Conservation (phyloP, 441 rosid genomes). For the Breynia disticha region DNA sequence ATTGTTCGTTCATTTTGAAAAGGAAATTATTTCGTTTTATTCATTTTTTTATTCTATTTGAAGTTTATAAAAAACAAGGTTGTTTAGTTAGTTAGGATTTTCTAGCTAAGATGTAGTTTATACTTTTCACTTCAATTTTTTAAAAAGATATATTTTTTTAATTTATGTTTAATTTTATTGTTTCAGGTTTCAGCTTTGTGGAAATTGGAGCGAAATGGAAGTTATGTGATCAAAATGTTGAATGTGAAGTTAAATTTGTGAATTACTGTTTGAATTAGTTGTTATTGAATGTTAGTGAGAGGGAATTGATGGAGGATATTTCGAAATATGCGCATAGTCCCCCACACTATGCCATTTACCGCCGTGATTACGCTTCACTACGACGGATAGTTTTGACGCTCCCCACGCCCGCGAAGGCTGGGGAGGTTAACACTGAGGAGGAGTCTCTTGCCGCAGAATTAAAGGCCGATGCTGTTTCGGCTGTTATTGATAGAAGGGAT, state of each 20-base stretch:
- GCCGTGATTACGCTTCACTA: constrained; percentile 61
- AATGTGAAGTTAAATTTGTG: not conserved
- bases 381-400: constrained; percentile 44
- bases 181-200: constrained; percentile 33
- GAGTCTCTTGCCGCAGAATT: constrained; percentile 73
- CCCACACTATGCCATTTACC: constrained; percentile 78
- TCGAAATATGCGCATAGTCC: constrained; percentile 77
- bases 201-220: constrained; percentile 20
- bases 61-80: too few species aligned
- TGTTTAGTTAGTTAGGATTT: too few species aligned
- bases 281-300: too few species aligned
- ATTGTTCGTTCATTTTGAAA: too few species aligned
- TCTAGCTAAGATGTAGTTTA: too few species aligned
- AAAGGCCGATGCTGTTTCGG: constrained; percentile 66
- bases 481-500: constrained; percentile 78
- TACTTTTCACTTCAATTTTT: too few species aligned
- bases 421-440: constrained; percentile 69
- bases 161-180: not conserved
- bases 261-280: not conserved
- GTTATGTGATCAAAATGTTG: not conserved
- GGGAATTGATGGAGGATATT: constrained; percentile 56
- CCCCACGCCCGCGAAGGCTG: constrained; percentile 73
- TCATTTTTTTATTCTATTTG: too few species aligned
- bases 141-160: not conserved
- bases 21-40: too few species aligned